Conservation (phyloP, 305 asterid genomes). For the Fraxinus paxiana region DNA sequence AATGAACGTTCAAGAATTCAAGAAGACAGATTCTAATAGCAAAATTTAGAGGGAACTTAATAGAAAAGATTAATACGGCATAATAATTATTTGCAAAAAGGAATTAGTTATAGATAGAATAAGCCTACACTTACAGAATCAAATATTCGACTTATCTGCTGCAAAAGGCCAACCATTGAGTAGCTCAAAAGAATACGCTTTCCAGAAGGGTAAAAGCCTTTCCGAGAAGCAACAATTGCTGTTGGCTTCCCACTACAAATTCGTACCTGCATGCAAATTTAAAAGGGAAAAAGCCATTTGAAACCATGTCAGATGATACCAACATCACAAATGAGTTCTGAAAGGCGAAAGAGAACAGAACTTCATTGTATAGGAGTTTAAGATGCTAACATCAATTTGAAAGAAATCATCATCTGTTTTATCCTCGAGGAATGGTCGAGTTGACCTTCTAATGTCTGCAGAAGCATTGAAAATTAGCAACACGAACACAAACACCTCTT, state of each 20-base stretch:
- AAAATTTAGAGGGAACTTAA: not conserved
- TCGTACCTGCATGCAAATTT: conserved; percentile 48
- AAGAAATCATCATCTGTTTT: conserved; percentile 78
- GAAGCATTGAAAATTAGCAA: conserved; percentile 21
- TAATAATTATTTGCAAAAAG: not conserved
- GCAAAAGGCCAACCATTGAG: conserved; percentile 68
- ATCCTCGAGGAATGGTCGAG: conserved; percentile 67
- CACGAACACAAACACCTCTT: not conserved
- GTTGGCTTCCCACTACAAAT: conserved; percentile 81
- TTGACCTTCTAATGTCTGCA: conserved; percentile 81
- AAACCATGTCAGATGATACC: not conserved
- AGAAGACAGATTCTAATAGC: conserved; percentile 11
- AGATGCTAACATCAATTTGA: conserved; percentile 75
- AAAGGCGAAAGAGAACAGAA: conserved; percentile 4
- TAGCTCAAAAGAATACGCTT: conserved; percentile 53
- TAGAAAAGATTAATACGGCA: not conserved
- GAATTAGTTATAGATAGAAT: not conserved
- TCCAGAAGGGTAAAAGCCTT: conserved; percentile 82
- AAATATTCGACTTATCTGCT: conserved; percentile 69
- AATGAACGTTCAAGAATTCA: not conserved
- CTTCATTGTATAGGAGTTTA: conserved; percentile 11
- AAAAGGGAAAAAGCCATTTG: not conserved
- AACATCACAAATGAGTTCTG: conserved; percentile 9
- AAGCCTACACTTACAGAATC: conserved; percentile 53
- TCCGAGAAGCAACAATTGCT: conserved; percentile 63